Evolutionary conservation across 352 stramenopile genomes (phyloP).

Genomic region (Plasmopara muralis): DNA sequence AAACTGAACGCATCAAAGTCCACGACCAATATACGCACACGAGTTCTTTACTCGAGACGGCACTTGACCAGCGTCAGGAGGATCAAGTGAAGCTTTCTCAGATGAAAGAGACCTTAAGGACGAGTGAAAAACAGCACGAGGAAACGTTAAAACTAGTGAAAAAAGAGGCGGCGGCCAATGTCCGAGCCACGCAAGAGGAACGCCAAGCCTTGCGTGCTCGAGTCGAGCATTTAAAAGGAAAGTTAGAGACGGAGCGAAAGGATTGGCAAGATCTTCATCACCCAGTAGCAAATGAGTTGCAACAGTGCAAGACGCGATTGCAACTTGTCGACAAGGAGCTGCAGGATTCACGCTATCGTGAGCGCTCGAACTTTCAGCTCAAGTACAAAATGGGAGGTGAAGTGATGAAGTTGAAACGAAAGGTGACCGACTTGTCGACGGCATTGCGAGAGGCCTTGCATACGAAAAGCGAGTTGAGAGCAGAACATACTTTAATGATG

Average conservation of each 20-base stretch:
- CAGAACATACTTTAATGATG: too few relatives aligned
- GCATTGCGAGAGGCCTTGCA: constrained; percentile 46
- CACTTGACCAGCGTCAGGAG: constrained; percentile 68
- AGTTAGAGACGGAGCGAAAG: constrained; percentile 7
- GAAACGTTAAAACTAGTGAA: too few relatives aligned
- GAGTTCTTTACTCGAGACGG: constrained; percentile 62
- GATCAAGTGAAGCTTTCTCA: constrained; percentile 41
- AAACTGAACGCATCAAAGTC: constrained; percentile 41
- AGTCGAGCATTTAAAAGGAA: too few relatives aligned
- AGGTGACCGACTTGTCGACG: constrained; percentile 41
- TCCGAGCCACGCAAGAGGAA: too few relatives aligned
- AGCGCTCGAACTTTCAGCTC: constrained; percentile 55
- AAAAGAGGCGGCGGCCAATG: too few relatives aligned
- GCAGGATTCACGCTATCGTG: constrained; percentile 48
- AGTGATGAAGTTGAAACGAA: constrained; percentile 43
- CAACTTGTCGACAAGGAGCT: constrained; percentile 65
- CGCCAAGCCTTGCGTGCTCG: too few relatives aligned
- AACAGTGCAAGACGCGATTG: constrained; percentile 39
- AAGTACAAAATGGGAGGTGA: constrained; percentile 65
- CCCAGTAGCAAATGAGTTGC: constrained; percentile 47
- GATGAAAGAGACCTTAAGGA: too few relatives aligned
- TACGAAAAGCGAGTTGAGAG: constrained; percentile 6
- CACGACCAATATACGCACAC: constrained; percentile 59
- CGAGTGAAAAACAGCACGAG: too few relatives aligned
- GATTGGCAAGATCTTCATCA: constrained; percentile 52